Evolutionary conservation across 768 basidiomycete genomes (phyloP).

Genomic region (Mycena kentingensis): DNA sequence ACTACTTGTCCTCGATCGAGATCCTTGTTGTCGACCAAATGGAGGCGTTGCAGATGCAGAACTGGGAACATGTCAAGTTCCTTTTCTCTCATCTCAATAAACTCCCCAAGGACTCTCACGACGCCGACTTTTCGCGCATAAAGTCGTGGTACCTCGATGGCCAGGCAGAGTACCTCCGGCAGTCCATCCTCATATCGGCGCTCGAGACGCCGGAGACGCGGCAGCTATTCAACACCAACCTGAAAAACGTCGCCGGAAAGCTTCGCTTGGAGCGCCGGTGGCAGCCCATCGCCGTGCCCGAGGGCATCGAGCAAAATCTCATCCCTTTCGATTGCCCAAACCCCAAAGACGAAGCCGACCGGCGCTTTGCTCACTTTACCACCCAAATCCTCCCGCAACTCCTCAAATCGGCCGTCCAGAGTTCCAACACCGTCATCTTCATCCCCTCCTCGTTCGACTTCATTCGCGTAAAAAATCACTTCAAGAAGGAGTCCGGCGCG

Average conservation of each 20-base stretch:
- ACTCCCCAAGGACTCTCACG: conserved; percentile 89
- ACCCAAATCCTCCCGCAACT: conserved; percentile 84
- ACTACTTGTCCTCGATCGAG: conserved; percentile 94
- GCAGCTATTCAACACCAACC: conserved; percentile 68
- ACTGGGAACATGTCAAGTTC: conserved; percentile 98
- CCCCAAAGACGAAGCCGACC: conserved; percentile 80
- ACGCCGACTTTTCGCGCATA: conserved; percentile 93
- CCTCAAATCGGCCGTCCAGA: conserved; percentile 91
- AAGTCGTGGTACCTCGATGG: conserved; percentile 98
- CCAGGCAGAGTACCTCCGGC: conserved; percentile 86
- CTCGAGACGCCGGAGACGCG: conserved; percentile 91
- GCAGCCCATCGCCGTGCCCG: conserved; percentile 75
- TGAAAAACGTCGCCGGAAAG: conserved; percentile 87
- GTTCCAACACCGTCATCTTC: conserved; percentile 84
- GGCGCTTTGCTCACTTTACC: conserved; percentile 85
- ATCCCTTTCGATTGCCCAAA: conserved; percentile 70
- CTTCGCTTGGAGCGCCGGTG: conserved; percentile 69
- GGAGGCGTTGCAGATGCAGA: conserved; percentile 95
- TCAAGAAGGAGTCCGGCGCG: conserved; percentile 70
- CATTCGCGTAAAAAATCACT: conserved; percentile 84
- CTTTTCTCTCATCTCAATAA: conserved; percentile 84
- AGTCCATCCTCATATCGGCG: conserved; percentile 83
- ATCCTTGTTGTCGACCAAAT: conserved; percentile 88
- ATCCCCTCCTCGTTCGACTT: conserved; percentile 97
- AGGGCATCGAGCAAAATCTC: conserved; percentile 85